Conservation (phyloP, 2,329 filamentous ascomycete species). For the Capronia coronata region DNA sequence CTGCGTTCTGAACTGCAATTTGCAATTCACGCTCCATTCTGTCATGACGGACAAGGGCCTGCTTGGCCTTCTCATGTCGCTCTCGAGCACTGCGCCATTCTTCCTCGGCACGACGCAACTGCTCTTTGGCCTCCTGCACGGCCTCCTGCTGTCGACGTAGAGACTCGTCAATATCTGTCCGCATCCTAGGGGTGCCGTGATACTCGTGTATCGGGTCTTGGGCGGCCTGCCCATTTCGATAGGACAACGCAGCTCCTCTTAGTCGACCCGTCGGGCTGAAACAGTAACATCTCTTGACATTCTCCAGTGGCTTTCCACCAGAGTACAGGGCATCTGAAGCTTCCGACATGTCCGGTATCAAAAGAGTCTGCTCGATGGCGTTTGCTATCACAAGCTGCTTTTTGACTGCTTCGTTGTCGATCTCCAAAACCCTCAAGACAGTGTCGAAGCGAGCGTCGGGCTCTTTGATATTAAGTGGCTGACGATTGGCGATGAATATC, state of each 20-base stretch:
- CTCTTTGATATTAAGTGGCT: constrained; percentile 57
- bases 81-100: constrained; percentile 45
- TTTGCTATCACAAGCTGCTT: constrained; percentile 79
- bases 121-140: constrained; percentile 49
- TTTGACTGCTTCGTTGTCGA: constrained; percentile 71
- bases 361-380: constrained; percentile 73
- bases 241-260: constrained; percentile 56
- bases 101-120: constrained; percentile 49
- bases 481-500: constrained; percentile 58
- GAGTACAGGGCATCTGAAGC: constrained; percentile 63
- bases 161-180: constrained; percentile 65
- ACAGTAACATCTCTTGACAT: constrained; percentile 62
- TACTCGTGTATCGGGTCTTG: constrained; percentile 50
- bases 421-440: constrained; percentile 68
- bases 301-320: constrained; percentile 45
- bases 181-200: constrained; percentile 62
- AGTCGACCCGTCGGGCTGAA: constrained; percentile 59
- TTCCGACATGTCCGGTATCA: constrained; percentile 62
- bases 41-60: constrained; percentile 47
- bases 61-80: constrained; percentile 45
- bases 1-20: constrained; percentile 52
- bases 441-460: constrained; percentile 69
- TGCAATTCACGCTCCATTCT: constrained; percentile 46
- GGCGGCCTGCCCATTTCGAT: constrained; percentile 43
- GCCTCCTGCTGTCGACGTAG: constrained; percentile 49